Base-by-base conservation (phyloP, 73 alveolate genomes). In the Paramecium sexaurelia region DNA sequence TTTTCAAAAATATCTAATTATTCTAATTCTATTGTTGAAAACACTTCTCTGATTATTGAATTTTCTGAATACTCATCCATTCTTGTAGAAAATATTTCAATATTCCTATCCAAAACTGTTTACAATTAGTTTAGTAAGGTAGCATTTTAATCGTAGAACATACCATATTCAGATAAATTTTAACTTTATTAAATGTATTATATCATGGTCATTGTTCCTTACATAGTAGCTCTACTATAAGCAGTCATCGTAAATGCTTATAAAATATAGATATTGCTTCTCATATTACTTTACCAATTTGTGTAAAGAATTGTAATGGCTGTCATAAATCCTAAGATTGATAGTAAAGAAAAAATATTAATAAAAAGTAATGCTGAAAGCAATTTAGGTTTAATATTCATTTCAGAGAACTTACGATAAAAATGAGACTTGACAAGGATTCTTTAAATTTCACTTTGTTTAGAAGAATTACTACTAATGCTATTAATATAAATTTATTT, bases 21-120 rank as follows among this genome's bases (percentile, higher is more conserved):
- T 78, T 40, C 55, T 19, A 78, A 78, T 24, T 78, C 40, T 19
- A 43, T 45, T 24, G 68, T 40, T 7, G 90, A 78, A 24, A 78
- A 78, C 4, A 78, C 90, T 33, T 78, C 43, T 40, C 90, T 37
- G 24, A 78, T 78, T 5, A 78, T 78, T 20, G 75, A 29, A 78
- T 78, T 78, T 78, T 78, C 90, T 40, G 90, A 78, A 39, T 78
- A 78, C 55, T 37, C 71, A 78, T 78, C 90, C 90, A 78, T 78
- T 26, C 13, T 41, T 5, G 26, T 22, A 7, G 40, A 45, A 78
- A 78, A 78, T 22, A 39, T 40, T 40, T 78, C 40, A 41, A 78
- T 45, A 41, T 78, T 78, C 19, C 27, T 2, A 78, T 78, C 47
- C 41, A 41, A 78, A 1, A 78, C 55, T 17, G 90, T 41, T 13